Evolutionary conservation across 179 eudicot genomes (phyloP).

Genomic region (Drosera spatulata): DNA sequence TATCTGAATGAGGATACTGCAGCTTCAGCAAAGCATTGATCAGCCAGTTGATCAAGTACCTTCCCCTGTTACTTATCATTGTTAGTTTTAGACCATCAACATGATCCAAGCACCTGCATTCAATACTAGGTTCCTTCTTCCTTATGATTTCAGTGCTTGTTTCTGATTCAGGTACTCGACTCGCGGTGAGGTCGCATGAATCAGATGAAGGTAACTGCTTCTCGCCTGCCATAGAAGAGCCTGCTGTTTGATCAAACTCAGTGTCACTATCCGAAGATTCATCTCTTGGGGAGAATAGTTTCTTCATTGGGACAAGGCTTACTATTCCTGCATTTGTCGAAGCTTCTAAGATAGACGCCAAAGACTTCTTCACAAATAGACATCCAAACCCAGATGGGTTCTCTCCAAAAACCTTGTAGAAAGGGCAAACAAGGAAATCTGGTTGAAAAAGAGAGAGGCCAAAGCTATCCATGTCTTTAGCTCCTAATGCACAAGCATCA

Average conservation of each 20-base stretch:
- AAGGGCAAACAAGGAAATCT: conserved; percentile 74
- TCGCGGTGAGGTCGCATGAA: conserved; percentile 18
- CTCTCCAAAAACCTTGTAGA: conserved; percentile 88
- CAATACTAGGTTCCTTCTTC: conserved; percentile 12
- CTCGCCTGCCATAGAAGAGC: conserved; percentile 12
- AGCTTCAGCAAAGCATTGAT: conserved; percentile 62
- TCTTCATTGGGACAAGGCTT: conserved; percentile 36
- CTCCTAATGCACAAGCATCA: conserved; percentile 85
- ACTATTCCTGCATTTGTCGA: conserved; percentile 53
- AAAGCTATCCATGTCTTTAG: conserved; percentile 85
- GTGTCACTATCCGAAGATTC: conserved; percentile 27
- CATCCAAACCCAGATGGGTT: conserved; percentile 93
- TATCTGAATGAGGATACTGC: conserved; percentile 56
- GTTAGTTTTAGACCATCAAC: conserved; percentile 63
- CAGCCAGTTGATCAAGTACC: conserved; percentile 84
- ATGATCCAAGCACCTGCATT: conserved; percentile 82
- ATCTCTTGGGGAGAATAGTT: conserved; percentile 23
- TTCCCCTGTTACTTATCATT: conserved; percentile 49
- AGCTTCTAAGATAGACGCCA: conserved; percentile 34
- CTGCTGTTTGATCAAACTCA: conserved; percentile 21
- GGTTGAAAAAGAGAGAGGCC: conserved; percentile 75
- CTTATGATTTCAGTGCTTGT: neutral
- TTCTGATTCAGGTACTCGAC: conserved; percentile 15
- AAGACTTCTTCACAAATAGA: conserved; percentile 74
- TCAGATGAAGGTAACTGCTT: conserved; percentile 12